Conservation (phyloP, 1,284 basidiomycete species). For the Sphagnurus paluster region DNA sequence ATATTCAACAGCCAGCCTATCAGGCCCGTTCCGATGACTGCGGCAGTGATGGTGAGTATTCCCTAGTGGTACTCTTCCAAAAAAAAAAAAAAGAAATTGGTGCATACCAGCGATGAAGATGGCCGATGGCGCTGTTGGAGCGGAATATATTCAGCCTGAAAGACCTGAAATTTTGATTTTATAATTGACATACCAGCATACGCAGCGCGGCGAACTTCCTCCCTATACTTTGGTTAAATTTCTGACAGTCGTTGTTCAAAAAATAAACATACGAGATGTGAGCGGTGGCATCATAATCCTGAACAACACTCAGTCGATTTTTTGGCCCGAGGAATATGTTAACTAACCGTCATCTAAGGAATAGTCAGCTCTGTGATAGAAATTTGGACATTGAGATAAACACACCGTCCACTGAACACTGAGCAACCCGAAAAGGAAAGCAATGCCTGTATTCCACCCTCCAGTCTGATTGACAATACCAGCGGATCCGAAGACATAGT, state of each 20-base stretch:
- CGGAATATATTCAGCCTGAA: constrained; percentile 28
- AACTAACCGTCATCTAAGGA: constrained; percentile 62
- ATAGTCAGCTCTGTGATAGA: neutral
- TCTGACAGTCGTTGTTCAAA: constrained; percentile 1
- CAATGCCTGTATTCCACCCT: constrained; percentile 78
- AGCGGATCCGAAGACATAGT: constrained; percentile 76
- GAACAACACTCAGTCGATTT: neutral
- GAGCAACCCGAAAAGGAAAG: constrained; percentile 86
- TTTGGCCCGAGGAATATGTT: neutral
- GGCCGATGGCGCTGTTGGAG: constrained; percentile 71
- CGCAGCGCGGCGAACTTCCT: constrained; percentile 88
- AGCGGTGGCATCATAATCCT: constrained; percentile 73
- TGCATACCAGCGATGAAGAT: constrained; percentile 79
- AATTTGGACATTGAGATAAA: constrained; percentile 7
- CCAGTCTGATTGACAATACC: constrained; percentile 77
- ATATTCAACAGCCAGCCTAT: constrained; percentile 87
- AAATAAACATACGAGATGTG: constrained; percentile 75
- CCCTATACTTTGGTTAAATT: constrained; percentile 40
- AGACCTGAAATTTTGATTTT: neutral
- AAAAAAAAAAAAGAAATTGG: neutral
- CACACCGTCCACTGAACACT: constrained; percentile 90
- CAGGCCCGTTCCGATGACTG: constrained; percentile 80
- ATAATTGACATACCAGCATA: constrained; percentile 62
- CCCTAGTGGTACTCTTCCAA: no score
- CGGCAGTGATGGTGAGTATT: neutral